A percentile compares a stretch with the other conserved stretches of the same genome.
These are phyloP conservation scores for Apiospora koreana DNA, from an alignment of 2,329 filamentous ascomycete species.

Conservation along the genomic window DNA sequence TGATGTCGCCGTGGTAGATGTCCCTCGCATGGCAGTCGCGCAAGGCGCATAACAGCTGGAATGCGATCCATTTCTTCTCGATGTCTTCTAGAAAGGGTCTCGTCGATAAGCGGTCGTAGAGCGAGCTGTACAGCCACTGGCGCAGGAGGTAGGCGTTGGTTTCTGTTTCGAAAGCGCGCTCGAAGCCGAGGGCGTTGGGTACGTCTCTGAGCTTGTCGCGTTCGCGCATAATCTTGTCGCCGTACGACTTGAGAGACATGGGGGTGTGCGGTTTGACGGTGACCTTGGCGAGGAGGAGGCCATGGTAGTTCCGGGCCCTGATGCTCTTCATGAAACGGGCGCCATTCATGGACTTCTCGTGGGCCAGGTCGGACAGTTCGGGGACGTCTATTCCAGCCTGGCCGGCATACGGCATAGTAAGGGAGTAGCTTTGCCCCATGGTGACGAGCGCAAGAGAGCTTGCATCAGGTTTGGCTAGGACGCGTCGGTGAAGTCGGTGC, in stretches of 20 bases:
- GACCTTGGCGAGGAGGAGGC: constrained; percentile 90
- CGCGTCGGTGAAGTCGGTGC: background rate
- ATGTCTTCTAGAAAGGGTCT: constrained; percentile 95
- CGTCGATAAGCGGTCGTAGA: constrained; percentile 96
- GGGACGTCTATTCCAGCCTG: constrained; percentile 92
- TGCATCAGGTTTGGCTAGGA: background rate
- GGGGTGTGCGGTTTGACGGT: constrained; percentile 88
- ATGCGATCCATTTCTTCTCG: constrained; percentile 98
- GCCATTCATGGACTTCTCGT: constrained; percentile 89
- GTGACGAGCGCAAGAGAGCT: constrained; percentile 19
- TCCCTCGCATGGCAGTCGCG: constrained; percentile 88
- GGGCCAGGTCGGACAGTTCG: constrained; percentile 85
- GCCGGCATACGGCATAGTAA: constrained; percentile 87
- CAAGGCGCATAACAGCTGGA: constrained; percentile 89
- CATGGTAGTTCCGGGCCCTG: constrained; percentile 84
- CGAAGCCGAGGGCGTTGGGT: constrained; percentile 88
- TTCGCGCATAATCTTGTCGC: constrained; percentile 76
- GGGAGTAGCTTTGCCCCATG: constrained; percentile 97
- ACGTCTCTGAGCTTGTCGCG: constrained; percentile 77
- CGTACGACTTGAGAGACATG: constrained; percentile 79
- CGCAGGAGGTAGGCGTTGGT: constrained; percentile 91
- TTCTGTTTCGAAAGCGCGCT: constrained; percentile 87
- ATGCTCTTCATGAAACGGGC: constrained; percentile 97
- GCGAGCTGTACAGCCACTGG: constrained; percentile 92
- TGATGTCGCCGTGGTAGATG: constrained; percentile 96